Evolutionary conservation across 2,329 filamentous ascomycete species (phyloP), one percentile per base, ranked within the genome.

Genomic region (Trichoderma sp.): DNA sequence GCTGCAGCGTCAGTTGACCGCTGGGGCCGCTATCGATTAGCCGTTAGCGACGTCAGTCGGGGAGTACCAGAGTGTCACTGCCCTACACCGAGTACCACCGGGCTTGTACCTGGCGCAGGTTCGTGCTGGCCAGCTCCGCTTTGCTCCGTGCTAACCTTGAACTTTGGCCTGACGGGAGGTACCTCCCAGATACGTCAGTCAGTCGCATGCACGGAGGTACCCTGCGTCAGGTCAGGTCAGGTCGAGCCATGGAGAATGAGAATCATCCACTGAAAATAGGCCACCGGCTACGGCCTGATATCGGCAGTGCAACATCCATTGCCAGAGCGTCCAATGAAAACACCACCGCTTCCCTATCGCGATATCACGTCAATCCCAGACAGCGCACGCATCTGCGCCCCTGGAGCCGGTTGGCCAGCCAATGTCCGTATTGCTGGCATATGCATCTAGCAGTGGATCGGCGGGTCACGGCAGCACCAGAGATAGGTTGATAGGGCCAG

Each of bases 1-100:
- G 69, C 38, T 63, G 18, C 64, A 66, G 75, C 50, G 63, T 76
- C 75, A 76, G 66, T 76, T 76, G 75, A 76, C 75, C 71, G 41
- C 67, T 65, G 74, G 41, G 71, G 60, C 62, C 59, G 62, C 69
- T 74, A 74, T 76, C 75, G 75, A 76, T 76, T 74, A 60, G 35
- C 62, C 62, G 24, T 29, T 31, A 62, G 41, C 45, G 71, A 72
- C 69, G 69, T 72, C 69, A 64, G 69, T 71, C 68, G 11, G 56
- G 65, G 68, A 33, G 35, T 53, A 53, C 59, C 56, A 31, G 35
- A 31, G 24, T 62, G 56, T 62, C 68, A 71, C 68, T 71, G 67
- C 50, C 50, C 50, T 63, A 71, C 67, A 71, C 67, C 67, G 67
- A 71, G 33, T 45, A 62, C 56, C 50, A 69, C 67, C 67, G 33